These are phyloP conservation scores for Asterionellopsis glacialis DNA, from an alignment of 108 stramenopile genomes.

Conservation along the genomic window DNA sequence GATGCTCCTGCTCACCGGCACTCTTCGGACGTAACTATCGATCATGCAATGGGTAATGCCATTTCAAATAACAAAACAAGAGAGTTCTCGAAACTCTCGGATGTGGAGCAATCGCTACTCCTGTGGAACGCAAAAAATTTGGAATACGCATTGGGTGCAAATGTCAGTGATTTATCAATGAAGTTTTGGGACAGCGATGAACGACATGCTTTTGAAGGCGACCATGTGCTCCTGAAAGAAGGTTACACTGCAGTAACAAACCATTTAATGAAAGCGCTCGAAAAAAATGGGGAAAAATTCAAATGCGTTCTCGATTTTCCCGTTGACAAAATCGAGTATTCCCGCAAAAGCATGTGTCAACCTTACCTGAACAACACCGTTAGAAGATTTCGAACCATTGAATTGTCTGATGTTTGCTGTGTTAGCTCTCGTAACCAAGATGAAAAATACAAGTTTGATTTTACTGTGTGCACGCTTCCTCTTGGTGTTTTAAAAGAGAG, in stretches of 20 bases:
- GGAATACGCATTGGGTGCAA: constrained; percentile 62
- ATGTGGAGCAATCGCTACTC: constrained; percentile 46
- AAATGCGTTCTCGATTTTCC: constrained; percentile 41
- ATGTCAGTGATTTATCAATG: constrained; percentile 50
- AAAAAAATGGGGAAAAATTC: constrained; percentile 32
- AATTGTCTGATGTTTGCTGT: constrained; percentile 53
- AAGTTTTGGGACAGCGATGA: constrained; percentile 82
- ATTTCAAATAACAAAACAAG: constrained; percentile 26
- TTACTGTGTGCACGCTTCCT: constrained; percentile 66
- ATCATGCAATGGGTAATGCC: constrained; percentile 38
- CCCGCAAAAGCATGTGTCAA: constrained; percentile 30
- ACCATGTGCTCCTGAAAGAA: constrained; percentile 66
- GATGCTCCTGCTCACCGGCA: constrained; percentile 34
- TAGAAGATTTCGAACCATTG: constrained; percentile 10
- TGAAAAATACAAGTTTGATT: constrained; percentile 37
- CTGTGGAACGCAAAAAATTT: constrained; percentile 77
- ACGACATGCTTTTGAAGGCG: constrained; percentile 77
- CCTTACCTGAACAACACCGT: constrained; percentile 9
- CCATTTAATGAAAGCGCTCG: constrained; percentile 26
- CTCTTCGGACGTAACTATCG: constrained; percentile 47
- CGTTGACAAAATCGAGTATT: constrained; percentile 49
- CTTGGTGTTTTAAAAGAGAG: constrained; percentile 78
- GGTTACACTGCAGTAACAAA: constrained; percentile 52
- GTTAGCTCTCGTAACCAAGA: constrained; percentile 33
- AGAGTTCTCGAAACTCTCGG: constrained; percentile 32